phyloP scores from a whole-genome alignment of 2,329 filamentous ascomycete genomes.

The Ceratocystis diversiconidia region DNA sequence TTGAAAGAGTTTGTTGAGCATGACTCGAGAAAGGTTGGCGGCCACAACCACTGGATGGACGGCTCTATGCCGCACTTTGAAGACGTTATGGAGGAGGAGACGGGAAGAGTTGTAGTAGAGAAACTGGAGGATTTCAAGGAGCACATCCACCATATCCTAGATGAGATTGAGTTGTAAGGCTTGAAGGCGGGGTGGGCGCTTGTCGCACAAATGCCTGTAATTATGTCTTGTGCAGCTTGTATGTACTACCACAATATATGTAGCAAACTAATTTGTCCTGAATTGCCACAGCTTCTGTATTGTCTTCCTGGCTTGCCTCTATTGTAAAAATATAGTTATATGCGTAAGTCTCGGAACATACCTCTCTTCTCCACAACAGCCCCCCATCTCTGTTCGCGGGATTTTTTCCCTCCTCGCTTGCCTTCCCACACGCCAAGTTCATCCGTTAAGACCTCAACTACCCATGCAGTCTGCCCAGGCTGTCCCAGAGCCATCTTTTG shows the following conservation, averaged over 20 bases:
- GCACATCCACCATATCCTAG: constrained; percentile 9
- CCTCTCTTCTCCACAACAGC: constrained; percentile 31
- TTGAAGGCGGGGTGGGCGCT: no score
- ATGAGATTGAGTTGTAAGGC: constrained; percentile 11
- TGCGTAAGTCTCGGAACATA: constrained; percentile 24
- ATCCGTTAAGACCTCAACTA: constrained; percentile 39
- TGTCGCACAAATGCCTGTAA: background rate
- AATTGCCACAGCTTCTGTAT: background rate
- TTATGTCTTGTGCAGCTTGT: background rate
- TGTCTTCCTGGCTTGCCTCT: background rate
- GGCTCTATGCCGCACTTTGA: background rate
- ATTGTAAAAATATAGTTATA: background rate
- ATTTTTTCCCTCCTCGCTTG: constrained; percentile 22
- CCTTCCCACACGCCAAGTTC: constrained; percentile 33
- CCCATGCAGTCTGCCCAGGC: constrained; percentile 26
- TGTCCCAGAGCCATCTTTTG: constrained; percentile 21
- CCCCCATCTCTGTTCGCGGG: constrained; percentile 41
- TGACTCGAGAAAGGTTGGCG: constrained; percentile 12
- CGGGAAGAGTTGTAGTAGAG: background rate
- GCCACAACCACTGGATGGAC: constrained; percentile 16
- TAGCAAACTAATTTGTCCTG: background rate
- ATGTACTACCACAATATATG: background rate
- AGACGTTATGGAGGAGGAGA: background rate
- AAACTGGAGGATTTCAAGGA: constrained; percentile 4
- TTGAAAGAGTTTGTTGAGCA: constrained; percentile 20